phyloP scores from a whole-genome alignment of 2,329 filamentous ascomycete species.

The Didymella glomerata region DNA sequence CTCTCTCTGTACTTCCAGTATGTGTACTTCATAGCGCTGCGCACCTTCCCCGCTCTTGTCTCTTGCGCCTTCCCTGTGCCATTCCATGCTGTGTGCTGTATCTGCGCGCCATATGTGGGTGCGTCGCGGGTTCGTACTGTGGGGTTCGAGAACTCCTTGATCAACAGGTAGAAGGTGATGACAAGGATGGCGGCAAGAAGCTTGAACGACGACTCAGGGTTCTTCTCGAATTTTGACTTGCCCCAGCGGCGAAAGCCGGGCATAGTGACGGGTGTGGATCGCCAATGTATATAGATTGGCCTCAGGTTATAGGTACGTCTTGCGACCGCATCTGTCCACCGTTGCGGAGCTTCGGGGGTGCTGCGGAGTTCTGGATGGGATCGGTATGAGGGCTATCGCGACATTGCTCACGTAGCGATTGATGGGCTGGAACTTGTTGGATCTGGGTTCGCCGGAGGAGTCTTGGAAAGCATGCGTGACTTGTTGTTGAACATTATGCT shows the following conservation, averaged over 20 bases:
- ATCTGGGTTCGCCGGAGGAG: neutral
- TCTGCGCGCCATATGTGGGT: conserved; percentile 35
- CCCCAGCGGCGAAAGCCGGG: conserved; percentile 49
- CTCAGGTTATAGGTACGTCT: conserved; percentile 31
- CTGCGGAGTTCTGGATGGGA: conserved; percentile 10
- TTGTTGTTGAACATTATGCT: conserved; percentile 12
- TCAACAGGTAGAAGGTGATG: conserved; percentile 53
- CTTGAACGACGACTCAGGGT: conserved; percentile 54
- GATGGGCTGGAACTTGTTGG: neutral
- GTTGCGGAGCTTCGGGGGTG: conserved; percentile 30
- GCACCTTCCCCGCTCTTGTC: conserved; percentile 45
- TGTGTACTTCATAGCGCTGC: conserved; percentile 52
- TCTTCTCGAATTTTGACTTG: conserved; percentile 50
- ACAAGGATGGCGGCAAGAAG: conserved; percentile 52
- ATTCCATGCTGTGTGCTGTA: conserved; percentile 49
- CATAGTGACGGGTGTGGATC: conserved; percentile 33
- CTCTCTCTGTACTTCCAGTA: conserved; percentile 52
- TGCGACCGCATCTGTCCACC: conserved; percentile 37
- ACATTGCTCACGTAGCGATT: conserved; percentile 2
- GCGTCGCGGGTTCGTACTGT: conserved; percentile 31
- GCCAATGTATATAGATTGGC: conserved; percentile 23
- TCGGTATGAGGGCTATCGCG: conserved; percentile 1
- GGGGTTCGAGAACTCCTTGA: conserved; percentile 49
- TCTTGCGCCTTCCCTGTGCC: conserved; percentile 48
- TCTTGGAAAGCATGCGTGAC: neutral